Evolutionary conservation across 352 stramenopile species (phyloP).

Genomic region (Globisporangium lucens): DNA sequence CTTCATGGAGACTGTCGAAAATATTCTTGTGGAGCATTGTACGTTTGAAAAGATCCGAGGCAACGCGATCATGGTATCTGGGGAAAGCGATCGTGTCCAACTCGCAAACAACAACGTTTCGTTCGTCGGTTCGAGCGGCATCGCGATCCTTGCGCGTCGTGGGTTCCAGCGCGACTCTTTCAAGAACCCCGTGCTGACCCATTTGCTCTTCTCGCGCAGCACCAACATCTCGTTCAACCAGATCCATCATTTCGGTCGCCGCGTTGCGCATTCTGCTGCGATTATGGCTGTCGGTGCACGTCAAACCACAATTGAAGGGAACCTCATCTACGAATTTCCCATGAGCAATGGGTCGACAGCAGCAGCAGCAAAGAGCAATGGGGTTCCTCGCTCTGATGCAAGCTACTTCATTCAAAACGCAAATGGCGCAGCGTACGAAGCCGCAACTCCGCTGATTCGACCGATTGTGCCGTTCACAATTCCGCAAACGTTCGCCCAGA

Average conservation of each 20-base stretch:
- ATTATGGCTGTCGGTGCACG: conserved; percentile 51
- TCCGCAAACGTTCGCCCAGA: conserved; percentile 24
- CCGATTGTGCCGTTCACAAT: conserved; percentile 22
- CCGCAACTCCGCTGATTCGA: conserved; percentile 30
- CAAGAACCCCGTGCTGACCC: conserved; percentile 25
- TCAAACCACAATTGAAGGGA: conserved; percentile 46
- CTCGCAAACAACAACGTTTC: conserved; percentile 74
- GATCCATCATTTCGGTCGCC: conserved; percentile 60
- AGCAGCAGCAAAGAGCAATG: conserved; percentile 1
- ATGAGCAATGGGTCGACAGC: not conserved
- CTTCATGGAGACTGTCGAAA: conserved; percentile 55
- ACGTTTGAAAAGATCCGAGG: conserved; percentile 68
- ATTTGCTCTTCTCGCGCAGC: conserved; percentile 37
- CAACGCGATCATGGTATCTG: conserved; percentile 68
- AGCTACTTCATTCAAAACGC: conserved; percentile 48
- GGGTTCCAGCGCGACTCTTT: conserved; percentile 38
- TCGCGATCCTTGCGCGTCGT: conserved; percentile 40
- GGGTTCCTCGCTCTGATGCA: not conserved
- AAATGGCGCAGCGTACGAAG: conserved; percentile 29
- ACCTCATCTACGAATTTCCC: conserved; percentile 58
- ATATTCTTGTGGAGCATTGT: conserved; percentile 51
- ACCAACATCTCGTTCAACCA: conserved; percentile 74
- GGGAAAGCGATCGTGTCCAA: conserved; percentile 43
- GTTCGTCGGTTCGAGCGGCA: conserved; percentile 49
- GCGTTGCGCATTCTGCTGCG: conserved; percentile 44